These are phyloP conservation scores for Aspergillus sp. DNA, from an alignment of 2,329 filamentous ascomycete genomes.

Conservation along the genomic window DNA sequence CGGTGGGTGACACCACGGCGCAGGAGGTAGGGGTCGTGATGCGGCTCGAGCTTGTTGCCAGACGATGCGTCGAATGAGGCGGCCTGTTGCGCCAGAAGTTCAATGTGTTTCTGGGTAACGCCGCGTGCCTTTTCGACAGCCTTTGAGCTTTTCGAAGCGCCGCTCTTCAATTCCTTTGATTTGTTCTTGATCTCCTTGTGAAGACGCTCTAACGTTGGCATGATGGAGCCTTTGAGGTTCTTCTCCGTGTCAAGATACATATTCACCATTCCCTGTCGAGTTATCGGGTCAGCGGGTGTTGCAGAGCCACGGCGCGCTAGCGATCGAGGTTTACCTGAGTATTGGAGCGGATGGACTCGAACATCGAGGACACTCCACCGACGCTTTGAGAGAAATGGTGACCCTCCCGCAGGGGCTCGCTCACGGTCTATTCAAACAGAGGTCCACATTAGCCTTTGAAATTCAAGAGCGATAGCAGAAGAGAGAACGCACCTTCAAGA, in stretches of 20 bases:
- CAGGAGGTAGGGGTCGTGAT: constrained; percentile 84
- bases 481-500: constrained; percentile 66
- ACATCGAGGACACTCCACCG: constrained; percentile 85
- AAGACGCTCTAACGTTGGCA: constrained; percentile 84
- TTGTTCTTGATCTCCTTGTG: constrained; percentile 98
- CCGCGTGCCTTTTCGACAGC: constrained; percentile 86
- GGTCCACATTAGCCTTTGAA: constrained; percentile 7
- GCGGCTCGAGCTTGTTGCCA: constrained; percentile 67
- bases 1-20: constrained; percentile 78
- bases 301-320: neutral
- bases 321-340: constrained; percentile 63
- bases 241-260: constrained; percentile 89
- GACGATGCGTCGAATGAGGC: constrained; percentile 71
- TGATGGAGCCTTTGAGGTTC: constrained; percentile 78
- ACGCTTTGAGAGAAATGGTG: constrained; percentile 89
- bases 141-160: constrained; percentile 81
- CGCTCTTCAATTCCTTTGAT: constrained; percentile 79
- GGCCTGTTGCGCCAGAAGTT: constrained; percentile 83
- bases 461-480: neutral
- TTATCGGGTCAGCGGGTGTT: neutral
- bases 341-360: constrained; percentile 91
- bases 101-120: constrained; percentile 90
- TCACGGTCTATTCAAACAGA: constrained; percentile 63
- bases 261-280: constrained; percentile 71
- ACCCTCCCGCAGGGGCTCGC: constrained; percentile 79